These are phyloP conservation scores for Fusarium vanettenii DNA, from an alignment of 2,329 filamentous ascomycete species.

Conservation along the genomic window DNA sequence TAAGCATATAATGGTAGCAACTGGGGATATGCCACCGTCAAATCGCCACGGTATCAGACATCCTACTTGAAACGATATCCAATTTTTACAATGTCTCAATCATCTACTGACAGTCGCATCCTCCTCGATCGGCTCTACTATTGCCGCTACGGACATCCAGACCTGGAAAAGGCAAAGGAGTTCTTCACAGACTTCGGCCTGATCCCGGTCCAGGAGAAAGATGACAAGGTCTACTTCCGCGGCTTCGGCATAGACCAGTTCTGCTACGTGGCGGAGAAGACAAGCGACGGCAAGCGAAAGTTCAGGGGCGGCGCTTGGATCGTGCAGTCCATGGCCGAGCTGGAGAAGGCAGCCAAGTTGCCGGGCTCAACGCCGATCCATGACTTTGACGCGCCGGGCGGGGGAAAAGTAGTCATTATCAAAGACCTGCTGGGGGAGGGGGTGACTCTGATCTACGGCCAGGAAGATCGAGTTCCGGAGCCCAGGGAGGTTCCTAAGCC, in stretches of 20 bases:
- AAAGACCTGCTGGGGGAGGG: constrained; percentile 5
- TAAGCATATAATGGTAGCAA: background rate
- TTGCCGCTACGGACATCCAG: constrained; percentile 5
- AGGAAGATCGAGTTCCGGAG: constrained; percentile 5
- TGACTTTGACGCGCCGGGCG: constrained; percentile 5
- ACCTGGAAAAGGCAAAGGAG: constrained; percentile 2
- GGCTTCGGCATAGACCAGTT: constrained; percentile 15
- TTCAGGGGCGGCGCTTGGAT: constrained; percentile 8
- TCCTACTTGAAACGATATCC: background rate
- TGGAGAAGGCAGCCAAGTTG: constrained; percentile 14
- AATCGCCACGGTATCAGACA: background rate
- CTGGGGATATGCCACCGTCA: background rate
- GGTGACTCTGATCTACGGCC: constrained; percentile 8
- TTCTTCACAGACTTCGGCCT: constrained; percentile 12
- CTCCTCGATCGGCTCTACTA: constrained; percentile 2
- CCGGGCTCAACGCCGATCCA: constrained; percentile 9
- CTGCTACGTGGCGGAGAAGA: constrained; percentile 16
- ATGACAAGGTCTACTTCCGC: constrained; percentile 17
- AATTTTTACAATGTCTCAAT: constrained; percentile 1
- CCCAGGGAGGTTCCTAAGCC: constrained; percentile 14
- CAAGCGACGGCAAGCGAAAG: constrained; percentile 3
- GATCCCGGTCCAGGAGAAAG: constrained; percentile 3
- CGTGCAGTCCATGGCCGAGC: constrained; percentile 11
- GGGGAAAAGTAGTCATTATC: constrained; percentile 4
- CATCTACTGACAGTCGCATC: background rate